These are phyloP conservation scores for Volvox carteri DNA, from an alignment of 163 green algal genomes.

Conservation along the genomic window DNA sequence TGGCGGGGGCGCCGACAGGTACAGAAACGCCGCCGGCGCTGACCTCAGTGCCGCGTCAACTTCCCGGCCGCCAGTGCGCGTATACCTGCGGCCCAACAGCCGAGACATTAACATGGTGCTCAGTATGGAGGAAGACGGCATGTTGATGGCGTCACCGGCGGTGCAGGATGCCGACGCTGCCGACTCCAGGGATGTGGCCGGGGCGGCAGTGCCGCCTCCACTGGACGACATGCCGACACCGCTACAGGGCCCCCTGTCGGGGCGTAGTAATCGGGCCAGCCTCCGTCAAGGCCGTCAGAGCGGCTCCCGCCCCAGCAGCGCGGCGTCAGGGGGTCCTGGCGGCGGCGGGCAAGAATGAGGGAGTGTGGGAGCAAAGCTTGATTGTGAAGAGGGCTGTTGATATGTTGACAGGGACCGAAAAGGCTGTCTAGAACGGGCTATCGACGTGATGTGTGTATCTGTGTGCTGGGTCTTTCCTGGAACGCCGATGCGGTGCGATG, in stretches of 20 bases:
- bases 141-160: conserved; percentile 18
- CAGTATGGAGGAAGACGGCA: conserved; percentile 20
- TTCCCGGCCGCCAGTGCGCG: conserved; percentile 8
- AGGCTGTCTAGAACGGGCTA: too few relatives aligned
- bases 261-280: conserved; percentile 7
- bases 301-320: conserved; percentile 2
- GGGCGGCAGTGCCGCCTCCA: not conserved
- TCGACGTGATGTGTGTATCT: too few relatives aligned
- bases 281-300: not conserved
- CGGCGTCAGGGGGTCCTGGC: not conserved
- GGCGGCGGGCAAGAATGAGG: not conserved
- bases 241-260: conserved; percentile 24
- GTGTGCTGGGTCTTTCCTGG: too few relatives aligned
- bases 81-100: conserved; percentile 29
- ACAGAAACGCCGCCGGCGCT: too few relatives aligned
- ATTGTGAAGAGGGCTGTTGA: too few relatives aligned
- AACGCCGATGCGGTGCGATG: too few relatives aligned
- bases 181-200: not conserved
- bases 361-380: too few relatives aligned
- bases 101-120: not conserved
- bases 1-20: too few relatives aligned
- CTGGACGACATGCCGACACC: conserved; percentile 25
- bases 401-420: too few relatives aligned
- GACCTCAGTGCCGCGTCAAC: too few relatives aligned
- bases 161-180: not conserved